Evolutionary conservation across 202 grass and related monocot species (phyloP), one percentile per base, ranked within the genome.

Genomic region (Tripidium arundinaceum): DNA sequence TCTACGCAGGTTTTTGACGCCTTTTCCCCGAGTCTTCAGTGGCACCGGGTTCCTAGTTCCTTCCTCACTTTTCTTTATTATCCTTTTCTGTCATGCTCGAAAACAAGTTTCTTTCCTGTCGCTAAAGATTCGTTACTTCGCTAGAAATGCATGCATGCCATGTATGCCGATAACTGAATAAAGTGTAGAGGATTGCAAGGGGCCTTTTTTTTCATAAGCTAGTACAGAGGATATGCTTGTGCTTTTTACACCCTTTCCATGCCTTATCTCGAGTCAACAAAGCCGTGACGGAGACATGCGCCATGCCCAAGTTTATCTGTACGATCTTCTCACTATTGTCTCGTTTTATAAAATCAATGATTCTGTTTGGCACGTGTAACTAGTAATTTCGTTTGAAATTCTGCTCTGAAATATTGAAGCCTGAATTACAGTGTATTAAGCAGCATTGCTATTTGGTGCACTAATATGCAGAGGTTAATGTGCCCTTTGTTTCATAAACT

Each of bases 171-270:
- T 57, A 57, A 57, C 54, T 57, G 54, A 57, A 57, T 57, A 61
- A 61, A 60, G 22, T 13, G 25, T 29, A 62, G 43, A 40, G 55
- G 24, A 79, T 69, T 29, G 10, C 31, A 41, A 62, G 2, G 40
- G 67, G 5, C 16, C 33, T 74, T 91, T 63, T 40, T 13, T 19
- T 72, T 11, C 18, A 58, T 24, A 77, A 83, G 50, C 68, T 45
- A n/a, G n/a, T n/a, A 6, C 31, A 65, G 73, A 81, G 69, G 46
- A 85, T 88, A 85, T 88, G 77, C 82, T 50, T 61, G 78, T 78
- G 61, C 79, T n/a, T 45, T 45, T 78, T 14, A 33, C 27, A 52
- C 40, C 8, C 13, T 49, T 18, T 62, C 25, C 8, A 13, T 60
- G 49, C 72, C 73, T 84, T 88, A 61, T 81, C 78, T 73, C 26